These are phyloP conservation scores for Talaromyces sp. DNA, from an alignment of 2,329 filamentous ascomycete genomes.

Conservation along the genomic window DNA sequence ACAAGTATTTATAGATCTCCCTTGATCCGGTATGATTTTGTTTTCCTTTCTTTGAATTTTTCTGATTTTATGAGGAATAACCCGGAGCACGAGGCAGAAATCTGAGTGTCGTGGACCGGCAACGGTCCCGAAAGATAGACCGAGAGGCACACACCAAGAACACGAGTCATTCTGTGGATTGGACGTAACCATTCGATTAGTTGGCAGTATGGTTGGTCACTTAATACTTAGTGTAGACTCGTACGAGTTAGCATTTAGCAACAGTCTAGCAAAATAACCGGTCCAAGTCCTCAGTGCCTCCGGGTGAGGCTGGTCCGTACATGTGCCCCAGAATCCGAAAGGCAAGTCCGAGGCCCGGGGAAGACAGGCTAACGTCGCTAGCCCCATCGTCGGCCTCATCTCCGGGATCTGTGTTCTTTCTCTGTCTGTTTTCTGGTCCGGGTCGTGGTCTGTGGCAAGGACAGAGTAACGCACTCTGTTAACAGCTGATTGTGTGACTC, in stretches of 20 bases:
- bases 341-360: constrained; percentile 7
- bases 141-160: neutral
- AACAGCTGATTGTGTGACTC: neutral
- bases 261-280: neutral
- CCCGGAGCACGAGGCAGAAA: neutral
- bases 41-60: neutral
- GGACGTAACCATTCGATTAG: neutral
- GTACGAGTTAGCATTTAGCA: neutral
- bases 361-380: constrained; percentile 5
- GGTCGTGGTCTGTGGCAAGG: neutral
- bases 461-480: too few species aligned
- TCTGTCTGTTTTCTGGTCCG: neutral
- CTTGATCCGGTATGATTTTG: neutral
- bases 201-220: neutral
- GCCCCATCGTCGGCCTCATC: constrained; percentile 3
- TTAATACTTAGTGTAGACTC: neutral
- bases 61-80: neutral
- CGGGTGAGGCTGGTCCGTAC: neutral
- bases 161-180: constrained; percentile 5
- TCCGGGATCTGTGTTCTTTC: constrained; percentile 5
- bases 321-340: constrained; percentile 15
- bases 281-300: neutral
- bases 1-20: neutral
- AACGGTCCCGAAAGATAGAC: neutral
- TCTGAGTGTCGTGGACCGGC: neutral